These are phyloP conservation scores for Beta macrorhiza DNA, from an alignment of 179 eudicot species.

Conservation along the genomic window DNA sequence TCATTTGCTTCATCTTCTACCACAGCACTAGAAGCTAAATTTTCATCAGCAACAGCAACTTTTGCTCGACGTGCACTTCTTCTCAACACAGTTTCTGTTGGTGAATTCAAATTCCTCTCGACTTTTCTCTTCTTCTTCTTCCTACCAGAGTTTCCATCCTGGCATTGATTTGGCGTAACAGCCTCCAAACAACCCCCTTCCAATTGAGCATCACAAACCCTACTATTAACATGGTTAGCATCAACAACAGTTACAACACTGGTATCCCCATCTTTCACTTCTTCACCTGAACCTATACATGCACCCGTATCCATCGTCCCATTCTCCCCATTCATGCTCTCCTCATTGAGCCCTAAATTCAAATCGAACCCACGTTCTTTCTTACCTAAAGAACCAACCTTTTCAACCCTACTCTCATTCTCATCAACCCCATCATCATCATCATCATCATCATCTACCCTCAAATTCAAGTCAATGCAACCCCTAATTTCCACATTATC, in stretches of 20 bases:
- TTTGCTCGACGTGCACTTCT: slow-evolving; percentile 81
- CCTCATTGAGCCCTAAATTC: slow-evolving; percentile 64
- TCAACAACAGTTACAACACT: slow-evolving; percentile 14
- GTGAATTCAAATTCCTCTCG: slow-evolving; percentile 32
- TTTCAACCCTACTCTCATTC: slow-evolving; percentile 20
- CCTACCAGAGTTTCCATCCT: slow-evolving; percentile 37
- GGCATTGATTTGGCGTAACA: slow-evolving; percentile 24
- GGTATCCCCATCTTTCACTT: slow-evolving; percentile 19
- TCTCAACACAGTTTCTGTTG: slow-evolving; percentile 59
- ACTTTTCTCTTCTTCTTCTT: slow-evolving; percentile 59
- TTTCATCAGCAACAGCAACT: slow-evolving; percentile 35
- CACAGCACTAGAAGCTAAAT: slow-evolving; percentile 24
- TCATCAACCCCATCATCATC: slow-evolving; percentile 34
- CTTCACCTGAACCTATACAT: slow-evolving; percentile 25
- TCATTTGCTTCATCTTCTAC: slow-evolving; percentile 36
- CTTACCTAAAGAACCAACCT: slow-evolving; percentile 25
- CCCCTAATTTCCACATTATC: slow-evolving; percentile 26
- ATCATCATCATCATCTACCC: slow-evolving; percentile 20
- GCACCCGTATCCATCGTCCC: slow-evolving; percentile 28
- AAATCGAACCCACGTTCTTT: slow-evolving; percentile 61
- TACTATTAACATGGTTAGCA: slow-evolving; percentile 24
- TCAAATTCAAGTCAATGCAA: slow-evolving; percentile 70
- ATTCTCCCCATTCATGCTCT: slow-evolving; percentile 24
- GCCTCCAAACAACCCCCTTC: slow-evolving; percentile 30
- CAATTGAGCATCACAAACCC: slow-evolving; percentile 20